A percentile compares a stretch with the other conserved stretches of the same genome.
These are phyloP conservation scores for Aspergillus steynii DNA, from an alignment of 495 filamentous ascomycete genomes.

Conservation along the genomic window DNA sequence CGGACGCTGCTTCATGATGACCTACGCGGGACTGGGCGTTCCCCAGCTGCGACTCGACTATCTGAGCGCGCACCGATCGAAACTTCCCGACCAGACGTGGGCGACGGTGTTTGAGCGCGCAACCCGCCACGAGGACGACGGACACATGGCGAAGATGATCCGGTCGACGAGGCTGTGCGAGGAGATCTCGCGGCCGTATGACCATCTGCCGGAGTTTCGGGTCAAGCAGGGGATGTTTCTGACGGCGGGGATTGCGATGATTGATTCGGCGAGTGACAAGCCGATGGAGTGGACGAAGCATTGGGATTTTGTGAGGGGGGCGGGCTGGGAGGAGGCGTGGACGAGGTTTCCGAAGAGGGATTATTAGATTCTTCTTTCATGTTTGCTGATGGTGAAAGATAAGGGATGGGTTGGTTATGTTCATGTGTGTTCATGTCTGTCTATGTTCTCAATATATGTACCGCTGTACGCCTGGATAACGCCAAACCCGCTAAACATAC, in stretches of 20 bases:
- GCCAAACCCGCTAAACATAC: too few relatives aligned
- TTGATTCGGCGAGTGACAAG: not conserved
- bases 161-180: not conserved
- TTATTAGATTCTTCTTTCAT: too few relatives aligned
- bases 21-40: not conserved
- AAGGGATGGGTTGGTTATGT: too few relatives aligned
- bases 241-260: slow-evolving; percentile 11
- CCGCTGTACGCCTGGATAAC: too few relatives aligned
- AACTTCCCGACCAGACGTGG: not conserved
- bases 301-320: not conserved
- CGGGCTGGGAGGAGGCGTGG: not conserved
- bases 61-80: not conserved
- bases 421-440: too few relatives aligned
- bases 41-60: not conserved
- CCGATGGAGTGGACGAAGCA: not conserved
- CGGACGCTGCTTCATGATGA: not conserved
- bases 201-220: not conserved
- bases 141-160: not conserved
- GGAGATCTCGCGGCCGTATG: not conserved
- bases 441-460: too few relatives aligned
- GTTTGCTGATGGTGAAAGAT: too few relatives aligned
- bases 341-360: not conserved
- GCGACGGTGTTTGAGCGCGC: not conserved
- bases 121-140: not conserved
- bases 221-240: not conserved